Evolutionary conservation across 441 rosid species (phyloP), one percentile per base, ranked within the genome.

Genomic region (Flueggea neowawraea): DNA sequence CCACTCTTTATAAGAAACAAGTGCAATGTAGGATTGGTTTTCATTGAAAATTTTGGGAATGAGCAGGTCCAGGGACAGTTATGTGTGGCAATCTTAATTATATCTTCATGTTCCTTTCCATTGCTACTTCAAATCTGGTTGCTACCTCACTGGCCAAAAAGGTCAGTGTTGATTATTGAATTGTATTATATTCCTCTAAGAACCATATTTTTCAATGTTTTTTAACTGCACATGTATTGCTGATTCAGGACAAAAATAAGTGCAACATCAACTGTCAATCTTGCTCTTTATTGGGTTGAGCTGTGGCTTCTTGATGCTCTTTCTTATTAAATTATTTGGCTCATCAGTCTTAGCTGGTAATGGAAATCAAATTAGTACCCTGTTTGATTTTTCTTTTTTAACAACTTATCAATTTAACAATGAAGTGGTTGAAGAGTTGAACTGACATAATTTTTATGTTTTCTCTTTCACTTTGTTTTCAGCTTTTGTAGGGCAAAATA

Each of bases 81-180:
- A 56, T 89, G 61, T 89, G 95, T 54, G 95, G 89, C 71, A 77
- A 81, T 54, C 73, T 80, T 67, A 73, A 86, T 72, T 88, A 89
- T 62, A 66, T 76, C 5, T 89, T 92, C 78, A 87, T 92, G 98
- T 89, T 89, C 79, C 95, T 92, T 58, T 87, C 96, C 0, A 78
- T 92, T 73, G 92, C 94, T 10, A 92, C 96, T 61, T 89, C 95
- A 5, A 92, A 92, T 80, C 72, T 89, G 91, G 93, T 89, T 51
- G 95, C 98, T 54, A 92, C 91, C 66, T 75, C 96, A 61, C 92
- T 87, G 55, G 90, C 96, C 61, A 81, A 77, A 67, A 76, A 62
- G 98, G 96, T 89, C 64, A 78, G 50, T 47, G 4, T 47, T 47
- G 1, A 47, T 39, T 45, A 28, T 41, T 7, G 0, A 12, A 43